Evolutionary conservation across 1,139 yeast species (phyloP), one percentile per base, ranked within the genome.

Genomic region (Yamadazyma conglobata): DNA sequence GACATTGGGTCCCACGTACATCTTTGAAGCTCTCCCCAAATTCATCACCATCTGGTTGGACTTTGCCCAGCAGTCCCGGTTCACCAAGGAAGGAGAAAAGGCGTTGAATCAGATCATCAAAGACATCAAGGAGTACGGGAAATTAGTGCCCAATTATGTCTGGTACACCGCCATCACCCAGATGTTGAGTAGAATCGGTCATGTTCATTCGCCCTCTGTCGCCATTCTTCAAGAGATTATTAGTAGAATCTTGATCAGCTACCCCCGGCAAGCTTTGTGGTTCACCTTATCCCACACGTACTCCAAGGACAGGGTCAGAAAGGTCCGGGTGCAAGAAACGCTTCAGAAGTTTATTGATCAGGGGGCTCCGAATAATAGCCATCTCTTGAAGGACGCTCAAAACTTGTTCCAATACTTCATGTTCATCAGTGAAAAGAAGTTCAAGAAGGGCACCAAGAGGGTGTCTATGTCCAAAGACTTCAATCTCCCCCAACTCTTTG

Each of bases 91-190:
- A 40, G 48, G 70, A 37, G 47, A 61, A 33, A 60, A 67, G 27
- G 65, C 64, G 31, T 54, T 74, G 24, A 56, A 60, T 2, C 60
- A 60, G 22, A 73, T 81, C 11, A 66, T 79, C 3, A 64, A 69
- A 13, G 79, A 79, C 31, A 66, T 86, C 15, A 63, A 64, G 19
- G 62, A 62, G 10, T 65, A 73, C 15, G 51, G 68, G 3, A 54
- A 56, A 10, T 61, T 58, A 10, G 68, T 81, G 16, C 85, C 87
- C 1, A 68, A 63, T 3, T 75, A 73, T 44, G 79, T 78, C 28
- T 86, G 96, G 83, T 89, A 85, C 50, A 72, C 91, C 1, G 94
- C 89, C 0, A 64, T 91, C 17, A 85, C 97, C 0, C 97, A 91
- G 53, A 58, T 93, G 22, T 58, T 91, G 10, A 87, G 96, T 1